Percentiles rank a stretch among this genome's conserved stretches.
Evolutionary conservation across 2,329 filamentous ascomycete genomes (phyloP).

Genomic region (Chrysoporthe cubensis): DNA sequence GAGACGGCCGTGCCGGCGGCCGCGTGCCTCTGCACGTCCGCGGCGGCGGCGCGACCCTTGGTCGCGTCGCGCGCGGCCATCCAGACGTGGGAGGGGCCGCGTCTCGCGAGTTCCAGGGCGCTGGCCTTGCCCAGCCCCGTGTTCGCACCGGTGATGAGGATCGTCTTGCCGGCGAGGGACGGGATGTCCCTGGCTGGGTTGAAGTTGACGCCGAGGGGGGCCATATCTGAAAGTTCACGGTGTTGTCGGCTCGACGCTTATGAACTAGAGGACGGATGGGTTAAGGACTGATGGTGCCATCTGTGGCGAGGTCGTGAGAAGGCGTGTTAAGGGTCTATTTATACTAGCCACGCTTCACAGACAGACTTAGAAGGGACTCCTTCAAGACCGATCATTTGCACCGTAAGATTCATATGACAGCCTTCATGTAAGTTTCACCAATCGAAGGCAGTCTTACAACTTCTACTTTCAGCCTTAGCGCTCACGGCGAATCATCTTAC

Average conservation of each 20-base stretch:
- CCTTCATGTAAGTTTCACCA: not conserved
- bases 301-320: too few relatives aligned
- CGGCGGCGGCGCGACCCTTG: slow-evolving; percentile 35
- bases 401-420: too few relatives aligned
- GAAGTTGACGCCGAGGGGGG: slow-evolving; percentile 26
- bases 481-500: slow-evolving; percentile 13
- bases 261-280: not conserved
- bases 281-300: not conserved
- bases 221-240: not conserved
- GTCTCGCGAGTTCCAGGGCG: slow-evolving; percentile 43
- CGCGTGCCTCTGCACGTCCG: slow-evolving; percentile 33
- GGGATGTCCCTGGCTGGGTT: slow-evolving; percentile 38
- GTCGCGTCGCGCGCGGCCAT: slow-evolving; percentile 39
- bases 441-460: not conserved
- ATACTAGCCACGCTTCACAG: too few relatives aligned
- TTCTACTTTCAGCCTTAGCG: not conserved
- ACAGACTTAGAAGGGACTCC: too few relatives aligned
- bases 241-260: too few relatives aligned
- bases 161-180: slow-evolving; percentile 40
- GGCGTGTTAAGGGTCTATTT: too few relatives aligned
- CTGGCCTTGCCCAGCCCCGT: slow-evolving; percentile 45
- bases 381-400: too few relatives aligned
- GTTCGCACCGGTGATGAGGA: slow-evolving; percentile 45
- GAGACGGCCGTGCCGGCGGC: slow-evolving; percentile 15
- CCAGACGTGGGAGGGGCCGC: slow-evolving; percentile 32